Evolutionary conservation across 345 rosid species (phyloP).

Genomic region (Kandelia obovata): DNA sequence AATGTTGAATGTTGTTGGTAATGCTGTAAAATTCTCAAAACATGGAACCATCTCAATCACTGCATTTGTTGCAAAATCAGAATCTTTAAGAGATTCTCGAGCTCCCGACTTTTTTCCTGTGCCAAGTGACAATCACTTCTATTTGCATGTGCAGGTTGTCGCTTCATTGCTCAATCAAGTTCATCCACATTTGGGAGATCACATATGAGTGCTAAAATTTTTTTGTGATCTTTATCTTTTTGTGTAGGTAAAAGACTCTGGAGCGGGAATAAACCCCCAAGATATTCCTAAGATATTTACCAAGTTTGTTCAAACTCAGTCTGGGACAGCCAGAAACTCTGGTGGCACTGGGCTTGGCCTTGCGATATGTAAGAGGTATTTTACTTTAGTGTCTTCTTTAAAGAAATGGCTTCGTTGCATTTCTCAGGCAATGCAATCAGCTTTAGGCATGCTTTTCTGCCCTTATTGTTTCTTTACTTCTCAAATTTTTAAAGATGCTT

Average conservation of each 20-base stretch:
- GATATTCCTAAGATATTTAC: slow-evolving; percentile 84
- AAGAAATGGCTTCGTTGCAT: neutral
- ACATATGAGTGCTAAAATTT: slow-evolving; percentile 4
- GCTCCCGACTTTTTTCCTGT: slow-evolving; percentile 63
- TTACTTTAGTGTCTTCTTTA: neutral
- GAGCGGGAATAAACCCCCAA: slow-evolving; percentile 79
- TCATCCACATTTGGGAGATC: neutral
- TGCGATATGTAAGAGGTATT: slow-evolving; percentile 94
- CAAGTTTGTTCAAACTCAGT: slow-evolving; percentile 81
- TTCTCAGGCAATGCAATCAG: neutral
- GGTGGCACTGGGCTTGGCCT: slow-evolving; percentile 96
- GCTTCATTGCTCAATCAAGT: slow-evolving; percentile 14
- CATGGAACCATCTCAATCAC: slow-evolving; percentile 71
- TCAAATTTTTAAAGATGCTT: neutral
- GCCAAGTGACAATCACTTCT: slow-evolving; percentile 70
- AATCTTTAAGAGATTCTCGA: slow-evolving; percentile 52
- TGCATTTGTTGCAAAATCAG: slow-evolving; percentile 73
- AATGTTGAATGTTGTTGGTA: slow-evolving; percentile 79
- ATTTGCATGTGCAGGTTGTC: slow-evolving; percentile 85
- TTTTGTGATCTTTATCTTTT: slow-evolving; percentile 12
- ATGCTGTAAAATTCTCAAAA: slow-evolving; percentile 94
- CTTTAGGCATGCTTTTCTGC: neutral
- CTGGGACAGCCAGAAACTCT: slow-evolving; percentile 56
- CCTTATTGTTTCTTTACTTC: neutral
- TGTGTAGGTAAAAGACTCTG: slow-evolving; percentile 83